Conservation (phyloP, 345 rosid species). For the Hypericum androsaemum region DNA sequence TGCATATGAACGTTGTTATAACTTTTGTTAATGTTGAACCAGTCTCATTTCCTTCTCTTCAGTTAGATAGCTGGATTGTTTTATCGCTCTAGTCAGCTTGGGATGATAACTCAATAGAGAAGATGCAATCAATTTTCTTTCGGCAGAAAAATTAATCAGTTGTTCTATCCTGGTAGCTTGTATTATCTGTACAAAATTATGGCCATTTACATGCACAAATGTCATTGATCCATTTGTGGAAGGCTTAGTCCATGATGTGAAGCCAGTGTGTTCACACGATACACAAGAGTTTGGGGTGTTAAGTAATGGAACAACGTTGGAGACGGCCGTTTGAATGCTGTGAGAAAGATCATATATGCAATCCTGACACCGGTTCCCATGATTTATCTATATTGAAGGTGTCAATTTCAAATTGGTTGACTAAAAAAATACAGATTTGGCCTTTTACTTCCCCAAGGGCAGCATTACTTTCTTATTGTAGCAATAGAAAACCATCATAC, state of each 20-base stretch:
- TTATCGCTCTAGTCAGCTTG: no score
- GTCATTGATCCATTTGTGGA: conserved; percentile 16
- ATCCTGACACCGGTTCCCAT: conserved; percentile 75
- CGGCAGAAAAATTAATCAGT: no score
- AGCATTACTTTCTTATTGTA: conserved; percentile 97
- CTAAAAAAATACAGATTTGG: conserved; percentile 98
- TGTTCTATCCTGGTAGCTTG: no score
- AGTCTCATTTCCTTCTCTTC: no score
- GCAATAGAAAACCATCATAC: conserved; percentile 67
- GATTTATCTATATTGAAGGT: conserved; percentile 66
- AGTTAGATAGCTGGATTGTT: no score
- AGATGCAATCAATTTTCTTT: no score
- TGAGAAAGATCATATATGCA: conserved; percentile 49
- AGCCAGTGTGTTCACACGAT: conserved; percentile 22
- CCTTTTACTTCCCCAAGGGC: conserved; percentile 68
- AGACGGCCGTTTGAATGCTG: conserved; percentile 31
- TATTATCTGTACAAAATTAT: no score
- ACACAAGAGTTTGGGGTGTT: conserved; percentile 17
- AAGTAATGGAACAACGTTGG: conserved; percentile 25
- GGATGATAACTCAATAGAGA: no score
- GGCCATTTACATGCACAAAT: conserved; percentile 10
- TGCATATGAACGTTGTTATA: no score
- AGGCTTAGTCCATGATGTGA: conserved; percentile 17
- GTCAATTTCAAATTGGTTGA: conserved; percentile 93
- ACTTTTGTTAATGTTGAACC: no score